A percentile compares a stretch with the other conserved stretches of the same genome.
Evolutionary conservation across 2,329 filamentous ascomycete genomes (phyloP).

Genomic region (Phialophora macrospora): DNA sequence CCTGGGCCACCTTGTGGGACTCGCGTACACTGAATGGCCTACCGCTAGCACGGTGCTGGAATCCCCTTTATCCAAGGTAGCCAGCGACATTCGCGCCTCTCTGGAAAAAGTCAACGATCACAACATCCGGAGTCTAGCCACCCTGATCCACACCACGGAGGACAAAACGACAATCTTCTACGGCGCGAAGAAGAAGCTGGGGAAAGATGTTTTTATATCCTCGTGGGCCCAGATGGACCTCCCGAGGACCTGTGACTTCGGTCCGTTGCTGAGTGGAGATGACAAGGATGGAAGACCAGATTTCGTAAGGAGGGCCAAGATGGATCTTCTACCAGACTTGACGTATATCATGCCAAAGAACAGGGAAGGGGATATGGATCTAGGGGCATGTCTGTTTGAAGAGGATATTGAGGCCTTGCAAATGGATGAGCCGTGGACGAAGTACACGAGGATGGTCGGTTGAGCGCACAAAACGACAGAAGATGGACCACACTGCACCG

Average conservation of each 20-base stretch:
- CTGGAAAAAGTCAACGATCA: conserved; percentile 16
- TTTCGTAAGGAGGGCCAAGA: conserved; percentile 14
- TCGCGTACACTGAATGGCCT: conserved; percentile 19
- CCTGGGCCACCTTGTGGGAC: conserved; percentile 16
- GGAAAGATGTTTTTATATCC: conserved; percentile 19
- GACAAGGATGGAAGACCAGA: conserved; percentile 10
- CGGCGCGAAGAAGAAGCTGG: conserved; percentile 11
- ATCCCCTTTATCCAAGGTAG: conserved; percentile 11
- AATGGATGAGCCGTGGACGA: conserved; percentile 16
- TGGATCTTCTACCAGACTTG: conserved; percentile 18
- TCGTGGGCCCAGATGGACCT: conserved; percentile 22
- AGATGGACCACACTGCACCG: neutral
- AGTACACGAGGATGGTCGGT: conserved; percentile 7
- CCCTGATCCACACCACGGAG: conserved; percentile 6
- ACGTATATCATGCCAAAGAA: conserved; percentile 22
- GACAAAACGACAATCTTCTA: conserved; percentile 22
- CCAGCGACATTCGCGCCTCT: conserved; percentile 13
- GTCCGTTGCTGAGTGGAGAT: conserved; percentile 4
- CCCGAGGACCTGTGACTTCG: conserved; percentile 14
- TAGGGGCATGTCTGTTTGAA: conserved; percentile 14
- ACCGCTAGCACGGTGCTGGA: neutral
- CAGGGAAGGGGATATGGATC: conserved; percentile 15
- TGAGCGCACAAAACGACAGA: neutral
- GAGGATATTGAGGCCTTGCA: conserved; percentile 13
- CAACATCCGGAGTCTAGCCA: conserved; percentile 20